phyloP scores from a whole-genome alignment of 2,329 filamentous ascomycete genomes.

The Penicillium sp. region DNA sequence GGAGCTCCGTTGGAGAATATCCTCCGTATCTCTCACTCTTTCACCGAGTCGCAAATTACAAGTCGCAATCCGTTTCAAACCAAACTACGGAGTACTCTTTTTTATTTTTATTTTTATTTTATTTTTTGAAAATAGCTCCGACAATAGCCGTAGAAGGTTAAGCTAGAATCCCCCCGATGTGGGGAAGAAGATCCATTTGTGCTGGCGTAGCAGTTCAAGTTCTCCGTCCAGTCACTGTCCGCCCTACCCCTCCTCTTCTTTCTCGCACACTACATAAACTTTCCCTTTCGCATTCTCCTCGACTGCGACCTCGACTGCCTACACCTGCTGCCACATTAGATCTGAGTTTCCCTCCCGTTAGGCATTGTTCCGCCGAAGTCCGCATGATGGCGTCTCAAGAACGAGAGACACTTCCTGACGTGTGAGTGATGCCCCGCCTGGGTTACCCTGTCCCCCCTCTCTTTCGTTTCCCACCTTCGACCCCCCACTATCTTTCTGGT shows the following conservation, averaged over 20 bases:
- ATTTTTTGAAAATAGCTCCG: slow-evolving; percentile 10
- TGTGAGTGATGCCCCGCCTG: slow-evolving; percentile 32
- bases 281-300: slow-evolving; percentile 22
- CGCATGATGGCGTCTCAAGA: slow-evolving; percentile 46
- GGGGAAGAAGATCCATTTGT: slow-evolving; percentile 37
- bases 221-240: slow-evolving; percentile 28
- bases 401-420: slow-evolving; percentile 48
- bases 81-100: neutral
- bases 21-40: neutral
- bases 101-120: too few species aligned
- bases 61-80: neutral
- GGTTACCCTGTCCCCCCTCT: neutral
- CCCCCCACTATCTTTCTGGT: neutral
- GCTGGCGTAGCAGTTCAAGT: slow-evolving; percentile 29
- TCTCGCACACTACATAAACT: slow-evolving; percentile 17
- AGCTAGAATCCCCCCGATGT: slow-evolving; percentile 28
- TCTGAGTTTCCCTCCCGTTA: slow-evolving; percentile 21
- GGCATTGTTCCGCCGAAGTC: slow-evolving; percentile 44
- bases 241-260: slow-evolving; percentile 28
- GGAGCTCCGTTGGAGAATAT: slow-evolving; percentile 23
- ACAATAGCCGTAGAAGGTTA: slow-evolving; percentile 25
- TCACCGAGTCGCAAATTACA: neutral
- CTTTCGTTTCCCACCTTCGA: neutral
- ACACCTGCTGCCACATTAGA: slow-evolving; percentile 17
- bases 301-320: slow-evolving; percentile 14